Conservation (phyloP, 768 basidiomycete species). For the Ramaria sp. region DNA sequence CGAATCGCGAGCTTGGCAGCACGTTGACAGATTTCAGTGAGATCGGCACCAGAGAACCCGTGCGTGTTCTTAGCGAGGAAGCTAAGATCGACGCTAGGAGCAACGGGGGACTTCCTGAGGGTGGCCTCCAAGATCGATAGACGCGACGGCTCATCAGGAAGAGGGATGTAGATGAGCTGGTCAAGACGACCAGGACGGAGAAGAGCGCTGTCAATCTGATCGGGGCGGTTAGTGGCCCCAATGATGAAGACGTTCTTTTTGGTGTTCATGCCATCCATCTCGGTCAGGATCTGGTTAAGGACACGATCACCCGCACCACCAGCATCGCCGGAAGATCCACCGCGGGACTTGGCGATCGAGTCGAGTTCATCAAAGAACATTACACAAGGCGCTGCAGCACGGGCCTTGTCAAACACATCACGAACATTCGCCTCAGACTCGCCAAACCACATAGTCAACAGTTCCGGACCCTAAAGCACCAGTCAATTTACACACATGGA, state of each 20-base stretch:
- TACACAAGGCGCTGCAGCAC: conserved; percentile 97
- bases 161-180: conserved; percentile 97
- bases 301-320: conserved; percentile 98
- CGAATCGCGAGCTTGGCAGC: conserved; percentile 96
- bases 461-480: conserved; percentile 74
- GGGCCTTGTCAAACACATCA: conserved; percentile 99
- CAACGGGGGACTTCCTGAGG: conserved; percentile 87
- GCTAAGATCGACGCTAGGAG: conserved; percentile 66
- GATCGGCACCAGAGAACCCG: conserved; percentile 98
- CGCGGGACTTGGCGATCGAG: conserved; percentile 96
- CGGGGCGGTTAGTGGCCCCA: conserved; percentile 92
- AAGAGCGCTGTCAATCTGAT: conserved; percentile 89
- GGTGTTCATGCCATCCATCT: conserved; percentile 98
- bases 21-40: conserved; percentile 98
- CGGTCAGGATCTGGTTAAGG: conserved; percentile 91
- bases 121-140: conserved; percentile 83
- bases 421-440: conserved; percentile 99
- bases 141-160: conserved; percentile 90
- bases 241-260: conserved; percentile 99
- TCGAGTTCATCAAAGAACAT: conserved; percentile 99
- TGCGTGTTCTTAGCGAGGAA: conserved; percentile 91
- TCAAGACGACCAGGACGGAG: conserved; percentile 97
- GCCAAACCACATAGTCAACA: conserved; percentile 99
- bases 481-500: neutral
- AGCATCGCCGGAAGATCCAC: conserved; percentile 73